Evolutionary conservation across 768 basidiomycete species (phyloP), one percentile per base, ranked within the genome.

Genomic region (Floccularia luteovirens): DNA sequence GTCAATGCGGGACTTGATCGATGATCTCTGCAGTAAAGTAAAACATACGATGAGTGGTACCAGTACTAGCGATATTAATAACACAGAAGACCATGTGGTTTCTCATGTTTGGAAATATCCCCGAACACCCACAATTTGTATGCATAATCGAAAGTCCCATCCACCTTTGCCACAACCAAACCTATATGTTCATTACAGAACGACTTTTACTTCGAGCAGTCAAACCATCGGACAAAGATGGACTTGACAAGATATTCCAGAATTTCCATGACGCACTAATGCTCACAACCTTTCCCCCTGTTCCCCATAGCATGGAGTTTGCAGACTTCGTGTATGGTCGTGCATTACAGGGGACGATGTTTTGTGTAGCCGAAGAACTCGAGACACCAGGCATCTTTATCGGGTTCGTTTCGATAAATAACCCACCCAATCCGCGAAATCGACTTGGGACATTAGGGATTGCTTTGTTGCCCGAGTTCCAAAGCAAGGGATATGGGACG

Each of bases 281-380:
- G 1, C 43, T 50, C 13, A 47, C 41, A 2, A 36, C 40, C 23
- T 24, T 36, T 8, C 46, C 45, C 31, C 13, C 43, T 24, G 43
- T 44, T 20, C 50, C 50, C 2, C 43, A 42, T 1, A 39, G 46
- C 1, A 32, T 37, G 11, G 45, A 47, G 24, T 36, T 49, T 23
- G 43, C 41, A 24, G 48, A 51, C 4, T 38, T 40, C 10, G 37
- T 47, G n/a, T 39, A 41, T 28, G 38, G 43, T 13, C 17, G 36
- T 12, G 43, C 48, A 21, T 43, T 47, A 13, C 41, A 40, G 12
- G 20, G 43, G 11, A 45, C 47, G 22, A 52, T 52, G 39, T 49
- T 49, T 24, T 52, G 50, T 27, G 44, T 47, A n/a, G 35, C 49
- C 22, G 50, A 52, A 28, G 38, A 39, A n/a, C 17, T 14, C n/a